Evolutionary conservation across 2,329 filamentous ascomycete species (phyloP), one percentile per base, ranked within the genome.

Genomic region (Cladosporium sp.): DNA sequence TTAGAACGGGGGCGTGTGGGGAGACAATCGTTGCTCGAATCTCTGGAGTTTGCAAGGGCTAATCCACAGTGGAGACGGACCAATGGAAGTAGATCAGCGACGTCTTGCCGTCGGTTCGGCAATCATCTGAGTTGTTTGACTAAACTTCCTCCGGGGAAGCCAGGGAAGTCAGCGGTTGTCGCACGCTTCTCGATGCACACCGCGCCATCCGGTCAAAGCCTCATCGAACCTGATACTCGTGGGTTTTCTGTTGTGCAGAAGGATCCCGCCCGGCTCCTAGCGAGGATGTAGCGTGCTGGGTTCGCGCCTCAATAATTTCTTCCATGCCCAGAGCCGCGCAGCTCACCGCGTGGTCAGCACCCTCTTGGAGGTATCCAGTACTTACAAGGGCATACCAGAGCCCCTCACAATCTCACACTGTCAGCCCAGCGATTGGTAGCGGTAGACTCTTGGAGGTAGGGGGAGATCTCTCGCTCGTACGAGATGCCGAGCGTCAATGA

Each of bases 61-160:
- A 11, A 18, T 38, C 22, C 32, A 36, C 7, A 17, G 30, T 48
- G 52, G 53, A 47, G 47, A 50, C 39, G 48, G 47, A 50, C 56
- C 55, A 60, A 60, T 58, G 30, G 51, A 40, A 42, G 36, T 20
- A 17, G 43, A 43, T 43, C 27, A 44, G 44, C 49, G 44, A 24
- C 27, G n/a, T 48, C 45, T 32, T 22, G 45, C 45, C 17, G 37
- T 41, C 45, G 27, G 45, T 48, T 48, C 45, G 45, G 45, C 45
- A 48, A 36, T 24, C 38, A 47, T 30, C 44, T 19, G 30, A 47
- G 34, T 40, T 47, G 30, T 24, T 39, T n/a, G 44, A 47, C 44
- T 39, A 47, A 19, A 30, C n/a, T 22, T 24, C 34, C 32, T n/a
- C 36, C 44, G 44, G 34, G 44, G 34, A 39, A 39, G 43, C 20